Conservation (phyloP, 352 stramenopile species). For the Phytophthora agathidicida region DNA sequence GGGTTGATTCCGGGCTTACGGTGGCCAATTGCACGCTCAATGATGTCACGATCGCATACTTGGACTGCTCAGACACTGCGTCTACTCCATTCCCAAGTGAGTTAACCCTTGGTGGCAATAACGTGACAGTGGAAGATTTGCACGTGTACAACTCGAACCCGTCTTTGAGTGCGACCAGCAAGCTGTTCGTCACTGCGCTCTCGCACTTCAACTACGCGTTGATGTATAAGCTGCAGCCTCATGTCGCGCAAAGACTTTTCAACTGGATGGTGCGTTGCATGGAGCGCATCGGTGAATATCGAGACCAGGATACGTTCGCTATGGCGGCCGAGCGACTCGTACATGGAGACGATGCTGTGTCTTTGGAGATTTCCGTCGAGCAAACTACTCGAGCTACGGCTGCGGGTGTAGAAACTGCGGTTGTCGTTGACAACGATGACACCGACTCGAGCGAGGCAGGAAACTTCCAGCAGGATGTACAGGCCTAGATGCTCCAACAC, state of each 20-base stretch:
- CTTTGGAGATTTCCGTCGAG: slow-evolving; percentile 19
- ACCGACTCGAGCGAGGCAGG: not conserved
- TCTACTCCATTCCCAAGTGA: slow-evolving; percentile 29
- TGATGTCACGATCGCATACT: slow-evolving; percentile 44
- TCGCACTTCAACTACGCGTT: slow-evolving; percentile 66
- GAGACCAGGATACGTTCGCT: slow-evolving; percentile 47
- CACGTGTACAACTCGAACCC: slow-evolving; percentile 67
- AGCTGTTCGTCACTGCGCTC: slow-evolving; percentile 55
- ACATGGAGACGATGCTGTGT: slow-evolving; percentile 2
- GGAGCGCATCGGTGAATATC: slow-evolving; percentile 49
- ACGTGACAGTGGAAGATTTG: slow-evolving; percentile 46
- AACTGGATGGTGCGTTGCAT: slow-evolving; percentile 58
- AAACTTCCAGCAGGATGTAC: slow-evolving; percentile 15
- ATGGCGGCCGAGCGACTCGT: slow-evolving; percentile 45
- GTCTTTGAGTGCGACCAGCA: slow-evolving; percentile 55
- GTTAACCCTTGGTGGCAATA: slow-evolving; percentile 17
- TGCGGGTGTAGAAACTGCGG: not conserved
- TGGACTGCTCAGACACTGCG: slow-evolving; percentile 27
- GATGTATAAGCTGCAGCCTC: slow-evolving; percentile 63
- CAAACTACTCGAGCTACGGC: not conserved
- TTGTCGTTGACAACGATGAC: slow-evolving; percentile 2
- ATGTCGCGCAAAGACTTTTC: slow-evolving; percentile 45
- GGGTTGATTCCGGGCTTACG: slow-evolving; percentile 26
- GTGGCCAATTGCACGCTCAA: slow-evolving; percentile 55
- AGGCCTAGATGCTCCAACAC: slow-evolving; percentile 1